Evolutionary conservation across 23 red algal genomes (phyloP), one percentile per base, ranked within the genome.

Genomic region (Cyanidiococcus yangmingshanensis): DNA sequence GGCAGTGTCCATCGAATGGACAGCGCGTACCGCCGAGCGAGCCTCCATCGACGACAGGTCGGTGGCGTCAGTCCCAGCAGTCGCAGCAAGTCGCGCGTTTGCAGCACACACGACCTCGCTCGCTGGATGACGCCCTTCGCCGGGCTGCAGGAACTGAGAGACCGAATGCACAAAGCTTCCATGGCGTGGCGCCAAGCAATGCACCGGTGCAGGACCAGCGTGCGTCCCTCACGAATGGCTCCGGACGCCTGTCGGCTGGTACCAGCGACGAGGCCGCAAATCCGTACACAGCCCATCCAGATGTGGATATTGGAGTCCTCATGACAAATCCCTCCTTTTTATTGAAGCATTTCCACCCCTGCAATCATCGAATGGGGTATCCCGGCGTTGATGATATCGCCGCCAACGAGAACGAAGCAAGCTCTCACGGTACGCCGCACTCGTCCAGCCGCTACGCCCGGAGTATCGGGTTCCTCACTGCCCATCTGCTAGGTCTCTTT

Each of bases 321-420:
- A 71, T 71, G 63, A 71, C 63, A 12, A 35, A 71, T 71, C n/a
- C 63, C 7, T 25, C 21, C 16, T 71, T 71, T 71, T 30, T 71
- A 30, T 30, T 71, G 63, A 71, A 71, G 63, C 63, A 71, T 35
- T 71, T 71, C 32, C 63, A 71, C 32, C 63, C 63, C 16, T 54
- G 21, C 45, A 7, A 54, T 21, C 45, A 7, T 7, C 45, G 45
- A 54, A 7, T 21, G 45, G 12, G 21, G 7, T 7, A 54, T 21
- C 45, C 7, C 12, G 12, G 21, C 21, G 7, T 54, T 7, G 12
- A 54, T 54, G 45, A 21, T 15, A 27, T 29, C 3, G n/a, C 16
- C 27, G 12, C 63, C 32, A 29, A 2, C 16, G 32, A 12, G 12
- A 29, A 29, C 27, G 45, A 54, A 21, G 45, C 7, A 15, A 15